Evolutionary conservation across 805 yeast genomes (phyloP).

Genomic region (Lachancea nothofagi): DNA sequence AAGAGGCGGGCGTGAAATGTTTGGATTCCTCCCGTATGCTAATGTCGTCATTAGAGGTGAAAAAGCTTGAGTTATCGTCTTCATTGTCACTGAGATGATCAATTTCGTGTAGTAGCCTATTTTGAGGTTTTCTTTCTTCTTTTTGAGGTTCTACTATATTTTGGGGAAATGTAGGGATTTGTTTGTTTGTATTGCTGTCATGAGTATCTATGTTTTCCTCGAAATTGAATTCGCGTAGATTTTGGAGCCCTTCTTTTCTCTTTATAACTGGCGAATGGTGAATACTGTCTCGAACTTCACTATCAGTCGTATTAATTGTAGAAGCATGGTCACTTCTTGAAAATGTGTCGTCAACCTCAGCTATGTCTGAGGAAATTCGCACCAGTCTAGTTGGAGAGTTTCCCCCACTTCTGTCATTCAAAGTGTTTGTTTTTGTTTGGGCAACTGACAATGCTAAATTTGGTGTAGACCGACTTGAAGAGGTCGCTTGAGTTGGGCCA

Average conservation of each 20-base stretch:
- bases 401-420: neutral
- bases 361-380: neutral
- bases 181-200: conserved; percentile 13
- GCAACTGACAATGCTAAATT: neutral
- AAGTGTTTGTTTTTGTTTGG: neutral
- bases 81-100: conserved; percentile 10
- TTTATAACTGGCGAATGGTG: conserved; percentile 28
- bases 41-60: conserved; percentile 22
- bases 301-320: neutral
- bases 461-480: conserved; percentile 2
- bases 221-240: conserved; percentile 44
- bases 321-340: neutral
- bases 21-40: conserved; percentile 1
- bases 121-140: neutral
- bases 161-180: conserved; percentile 9
- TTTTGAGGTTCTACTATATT: neutral
- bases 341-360: conserved; percentile 3
- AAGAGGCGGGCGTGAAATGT: conserved; percentile 4
- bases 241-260: conserved; percentile 46
- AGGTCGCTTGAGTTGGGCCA: conserved; percentile 3
- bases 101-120: neutral
- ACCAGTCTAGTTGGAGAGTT: neutral
- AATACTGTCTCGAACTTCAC: neutral
- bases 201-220: conserved; percentile 16
- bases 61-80: conserved; percentile 29